Evolutionary conservation across 768 basidiomycete species (phyloP).

Genomic region (Podaxis sp.): DNA sequence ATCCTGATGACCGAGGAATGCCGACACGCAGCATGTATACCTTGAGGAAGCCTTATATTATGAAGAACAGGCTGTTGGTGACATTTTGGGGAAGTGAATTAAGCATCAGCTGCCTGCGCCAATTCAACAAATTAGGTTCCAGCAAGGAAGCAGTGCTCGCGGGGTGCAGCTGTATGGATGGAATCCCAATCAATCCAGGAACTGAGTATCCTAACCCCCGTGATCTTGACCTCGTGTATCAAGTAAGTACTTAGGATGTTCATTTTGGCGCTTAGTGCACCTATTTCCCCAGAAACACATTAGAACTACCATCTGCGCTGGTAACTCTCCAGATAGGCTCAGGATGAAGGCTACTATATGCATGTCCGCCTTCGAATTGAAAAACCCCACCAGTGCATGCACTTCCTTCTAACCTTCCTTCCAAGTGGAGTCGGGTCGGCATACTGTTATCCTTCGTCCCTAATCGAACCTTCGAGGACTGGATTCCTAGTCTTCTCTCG

Average conservation of each 20-base stretch:
- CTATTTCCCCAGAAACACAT: too few relatives aligned
- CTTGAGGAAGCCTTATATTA: neutral
- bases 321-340: neutral
- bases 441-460: neutral
- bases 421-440: neutral
- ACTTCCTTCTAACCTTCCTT: neutral
- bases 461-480: neutral
- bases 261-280: neutral
- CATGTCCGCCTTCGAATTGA: neutral
- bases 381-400: neutral
- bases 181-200: conserved; percentile 5
- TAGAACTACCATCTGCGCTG: neutral
- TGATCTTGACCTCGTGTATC: neutral
- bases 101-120: neutral
- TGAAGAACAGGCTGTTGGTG: neutral
- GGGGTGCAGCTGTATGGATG: neutral
- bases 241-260: neutral
- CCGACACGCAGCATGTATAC: neutral
- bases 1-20: neutral
- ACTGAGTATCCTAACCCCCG: neutral
- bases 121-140: neutral
- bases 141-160: neutral
- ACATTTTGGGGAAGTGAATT: neutral
- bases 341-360: neutral
- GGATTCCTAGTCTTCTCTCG: neutral